Conservation (phyloP, 371 early-diverging fungal species). For the Mucor circinelloides region DNA sequence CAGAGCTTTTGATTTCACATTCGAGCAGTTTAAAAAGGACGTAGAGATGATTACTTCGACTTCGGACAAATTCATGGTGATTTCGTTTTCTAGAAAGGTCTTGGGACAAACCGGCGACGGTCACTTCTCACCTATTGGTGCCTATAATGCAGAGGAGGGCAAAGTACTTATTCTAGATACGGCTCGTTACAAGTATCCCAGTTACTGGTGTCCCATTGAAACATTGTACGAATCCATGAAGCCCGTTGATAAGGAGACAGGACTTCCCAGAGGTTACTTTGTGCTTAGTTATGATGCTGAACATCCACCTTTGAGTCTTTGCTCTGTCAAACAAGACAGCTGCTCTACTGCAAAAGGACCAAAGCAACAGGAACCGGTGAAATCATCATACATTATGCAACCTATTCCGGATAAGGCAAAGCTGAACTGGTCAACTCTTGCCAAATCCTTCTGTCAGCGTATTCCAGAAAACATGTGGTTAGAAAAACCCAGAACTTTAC, state of each 20-base stretch:
- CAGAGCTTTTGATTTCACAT: conserved; percentile 64
- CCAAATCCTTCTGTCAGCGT: conserved; percentile 50
- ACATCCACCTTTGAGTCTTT: conserved; percentile 46
- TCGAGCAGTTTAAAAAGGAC: conserved; percentile 79
- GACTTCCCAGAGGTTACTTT: conserved; percentile 84
- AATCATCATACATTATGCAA: background rate
- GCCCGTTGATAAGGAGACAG: conserved; percentile 81
- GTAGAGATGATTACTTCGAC: conserved; percentile 67
- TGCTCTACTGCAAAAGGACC: background rate
- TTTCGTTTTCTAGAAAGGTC: conserved; percentile 78
- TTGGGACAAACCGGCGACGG: conserved; percentile 94
- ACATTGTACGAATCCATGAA: conserved; percentile 79
- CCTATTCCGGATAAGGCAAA: conserved; percentile 10
- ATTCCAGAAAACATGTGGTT: conserved; percentile 57
- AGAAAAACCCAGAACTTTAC: conserved; percentile 49
- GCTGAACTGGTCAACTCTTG: conserved; percentile 52
- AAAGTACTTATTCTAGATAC: conserved; percentile 85
- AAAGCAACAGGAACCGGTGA: background rate
- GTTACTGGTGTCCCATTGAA: conserved; percentile 75
- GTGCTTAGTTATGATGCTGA: conserved; percentile 62
- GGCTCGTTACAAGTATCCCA: conserved; percentile 80
- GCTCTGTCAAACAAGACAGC: conserved; percentile 22
- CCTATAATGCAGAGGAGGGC: conserved; percentile 63
- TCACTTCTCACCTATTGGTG: conserved; percentile 79
- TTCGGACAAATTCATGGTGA: conserved; percentile 83